Evolutionary conservation across 495 filamentous ascomycete genomes (phyloP).

Genomic region (Oidiodendron maius): DNA sequence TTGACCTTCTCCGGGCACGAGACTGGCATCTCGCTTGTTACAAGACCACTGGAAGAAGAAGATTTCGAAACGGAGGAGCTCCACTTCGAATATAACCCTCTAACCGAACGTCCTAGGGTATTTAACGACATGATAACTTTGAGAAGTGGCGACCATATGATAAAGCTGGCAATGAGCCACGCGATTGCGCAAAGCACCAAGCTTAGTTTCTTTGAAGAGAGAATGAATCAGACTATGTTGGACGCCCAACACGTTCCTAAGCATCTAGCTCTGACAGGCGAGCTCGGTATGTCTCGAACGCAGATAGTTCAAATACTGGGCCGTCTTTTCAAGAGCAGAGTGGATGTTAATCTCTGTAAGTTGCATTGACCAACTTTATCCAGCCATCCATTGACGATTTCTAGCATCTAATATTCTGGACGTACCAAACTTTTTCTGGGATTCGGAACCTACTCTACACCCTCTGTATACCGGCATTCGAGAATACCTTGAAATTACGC

Average conservation of each 20-base stretch:
- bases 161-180: slow-evolving; percentile 94
- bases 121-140: slow-evolving; percentile 99
- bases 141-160: slow-evolving; percentile 89
- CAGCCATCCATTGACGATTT: slow-evolving; percentile 1
- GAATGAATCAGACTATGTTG: slow-evolving; percentile 90
- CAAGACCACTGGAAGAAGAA: slow-evolving; percentile 41
- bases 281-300: slow-evolving; percentile 84
- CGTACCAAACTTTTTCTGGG: slow-evolving; percentile 99
- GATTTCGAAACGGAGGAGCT: slow-evolving; percentile 99
- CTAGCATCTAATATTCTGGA: slow-evolving; percentile 94
- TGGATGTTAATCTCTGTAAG: slow-evolving; percentile 97
- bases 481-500: slow-evolving; percentile 96
- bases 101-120: slow-evolving; percentile 78
- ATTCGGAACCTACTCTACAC: slow-evolving; percentile 88
- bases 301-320: slow-evolving; percentile 92
- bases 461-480: slow-evolving; percentile 92
- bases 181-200: slow-evolving; percentile 98
- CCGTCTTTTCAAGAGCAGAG: slow-evolving; percentile 82
- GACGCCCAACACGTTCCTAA: slow-evolving; percentile 90
- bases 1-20: slow-evolving; percentile 75
- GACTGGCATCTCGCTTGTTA: slow-evolving; percentile 27
- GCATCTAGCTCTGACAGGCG: slow-evolving; percentile 78
- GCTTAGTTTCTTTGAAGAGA: slow-evolving; percentile 92
- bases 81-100: slow-evolving; percentile 91
- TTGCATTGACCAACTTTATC: slow-evolving; percentile 10